Evolutionary conservation across 345 rosid species (phyloP).

Genomic region (Eucalyptus tenuipes): DNA sequence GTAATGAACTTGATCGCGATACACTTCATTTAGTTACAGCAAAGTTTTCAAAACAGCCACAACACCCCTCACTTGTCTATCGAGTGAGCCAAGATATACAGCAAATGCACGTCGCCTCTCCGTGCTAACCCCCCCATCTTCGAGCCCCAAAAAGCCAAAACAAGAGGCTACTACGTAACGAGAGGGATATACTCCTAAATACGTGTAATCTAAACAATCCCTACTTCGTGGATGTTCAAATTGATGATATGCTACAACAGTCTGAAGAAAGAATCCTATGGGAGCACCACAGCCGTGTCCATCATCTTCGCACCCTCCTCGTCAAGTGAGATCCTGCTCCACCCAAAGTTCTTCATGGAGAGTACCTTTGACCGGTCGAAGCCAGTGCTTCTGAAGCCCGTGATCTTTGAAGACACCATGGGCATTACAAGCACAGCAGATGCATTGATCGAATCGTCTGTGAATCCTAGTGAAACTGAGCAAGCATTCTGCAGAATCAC

Average conservation of each 20-base stretch:
- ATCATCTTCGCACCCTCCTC: slow-evolving; percentile 32
- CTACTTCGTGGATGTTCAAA: neutral
- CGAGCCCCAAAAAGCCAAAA: neutral
- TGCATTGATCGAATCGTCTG: slow-evolving; percentile 91
- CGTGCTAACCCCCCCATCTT: no score
- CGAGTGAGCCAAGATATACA: neutral
- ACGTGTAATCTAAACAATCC: neutral
- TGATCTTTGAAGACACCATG: slow-evolving; percentile 88
- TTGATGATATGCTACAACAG: neutral
- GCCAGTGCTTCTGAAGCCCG: slow-evolving; percentile 70
- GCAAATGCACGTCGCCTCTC: neutral
- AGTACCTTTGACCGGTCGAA: slow-evolving; percentile 54
- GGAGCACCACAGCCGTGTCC: slow-evolving; percentile 19
- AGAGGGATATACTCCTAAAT: neutral
- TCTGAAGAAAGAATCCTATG: neutral
- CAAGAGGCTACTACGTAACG: neutral
- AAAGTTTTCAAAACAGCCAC: neutral
- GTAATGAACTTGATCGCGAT: neutral
- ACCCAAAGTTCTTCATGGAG: slow-evolving; percentile 52
- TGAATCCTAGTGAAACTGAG: slow-evolving; percentile 56
- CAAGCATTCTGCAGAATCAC: slow-evolving; percentile 54
- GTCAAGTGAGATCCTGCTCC: slow-evolving; percentile 49
- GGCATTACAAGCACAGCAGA: slow-evolving; percentile 96
- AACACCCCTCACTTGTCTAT: neutral
- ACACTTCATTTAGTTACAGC: neutral